Evolutionary conservation across 2,329 filamentous ascomycete genomes (phyloP), one percentile per base, ranked within the genome.

Genomic region (Epichloe typhina): DNA sequence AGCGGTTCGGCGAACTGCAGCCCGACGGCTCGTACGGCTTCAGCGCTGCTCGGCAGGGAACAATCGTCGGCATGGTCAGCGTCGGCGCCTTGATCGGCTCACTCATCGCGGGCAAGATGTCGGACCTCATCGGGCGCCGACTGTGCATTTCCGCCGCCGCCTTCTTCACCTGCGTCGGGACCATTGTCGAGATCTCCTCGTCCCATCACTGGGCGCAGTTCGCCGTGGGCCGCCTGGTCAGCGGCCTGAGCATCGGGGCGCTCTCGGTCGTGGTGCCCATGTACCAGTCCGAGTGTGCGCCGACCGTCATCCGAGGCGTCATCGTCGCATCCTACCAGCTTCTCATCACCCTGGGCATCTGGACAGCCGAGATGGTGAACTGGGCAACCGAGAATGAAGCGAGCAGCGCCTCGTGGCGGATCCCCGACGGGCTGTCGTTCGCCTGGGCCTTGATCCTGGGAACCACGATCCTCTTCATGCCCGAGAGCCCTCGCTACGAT

Each of bases 271-370:
- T 79, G 26, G 79, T 82, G 1, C 80, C 80, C 46, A 81, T 86
- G 77, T 86, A 86, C 58, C 80, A 84, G 61, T 77, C 74, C 15
- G 83, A 86, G 64, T 80, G 75, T 51, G 77, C 78, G 3, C 83
- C 83, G 0, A 73, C 79, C 53, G 75, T 79, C 52, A 76, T 86
- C 47, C 77, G 83, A 57, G 80, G 80, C 58, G 71, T 80, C 6
- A 71, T 85, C 39, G 75, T 86, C 31, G 74, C 76, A 1, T 77
- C 73, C 48, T 86, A 85, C 64, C 83, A 86, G 68, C 73, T 86
- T 3, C 78, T 84, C 62, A 82, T 86, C 61, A 86, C 82, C 0
- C 69, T 84, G 31, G 83, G 83, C 46, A 84, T 86, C 62, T 80
- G 74, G 71, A 68, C 67, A 23, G 71, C 73, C 38, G 75, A 78